A percentile compares a stretch with the other conserved stretches of the same genome.
These are phyloP conservation scores for Monosporascus cannonballus DNA, from an alignment of 2,329 filamentous ascomycete genomes.

Conservation along the genomic window DNA sequence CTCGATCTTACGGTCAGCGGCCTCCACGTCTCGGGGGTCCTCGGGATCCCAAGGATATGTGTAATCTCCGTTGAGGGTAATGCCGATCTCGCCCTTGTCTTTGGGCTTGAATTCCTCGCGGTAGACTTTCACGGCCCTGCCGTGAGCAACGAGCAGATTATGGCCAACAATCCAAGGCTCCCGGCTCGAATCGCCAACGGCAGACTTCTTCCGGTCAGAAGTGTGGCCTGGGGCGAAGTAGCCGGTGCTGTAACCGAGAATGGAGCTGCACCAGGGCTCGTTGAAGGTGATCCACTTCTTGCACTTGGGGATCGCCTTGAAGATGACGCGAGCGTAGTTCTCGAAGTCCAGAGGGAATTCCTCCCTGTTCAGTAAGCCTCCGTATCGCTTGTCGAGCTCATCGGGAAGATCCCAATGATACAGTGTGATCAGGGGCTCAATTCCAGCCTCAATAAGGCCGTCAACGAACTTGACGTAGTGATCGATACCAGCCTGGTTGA, in stretches of 20 bases:
- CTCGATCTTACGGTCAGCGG: conserved; percentile 74
- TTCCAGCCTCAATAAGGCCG: conserved; percentile 68
- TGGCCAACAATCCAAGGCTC: conserved; percentile 83
- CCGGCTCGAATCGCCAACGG: conserved; percentile 64
- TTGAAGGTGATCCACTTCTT: conserved; percentile 91
- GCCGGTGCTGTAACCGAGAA: conserved; percentile 73
- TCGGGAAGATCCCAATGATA: conserved; percentile 88
- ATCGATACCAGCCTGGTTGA: conserved; percentile 72
- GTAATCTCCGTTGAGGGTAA: conserved; percentile 82
- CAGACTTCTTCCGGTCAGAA: conserved; percentile 65
- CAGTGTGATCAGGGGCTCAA: conserved; percentile 75
- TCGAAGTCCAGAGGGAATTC: conserved; percentile 81
- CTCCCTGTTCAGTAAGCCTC: conserved; percentile 70
- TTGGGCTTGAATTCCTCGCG: conserved; percentile 74
- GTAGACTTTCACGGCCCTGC: conserved; percentile 73
- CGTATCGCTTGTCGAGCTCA: conserved; percentile 72
- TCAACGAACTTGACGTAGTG: conserved; percentile 77
- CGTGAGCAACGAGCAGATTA: conserved; percentile 74
- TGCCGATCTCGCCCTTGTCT: conserved; percentile 73
- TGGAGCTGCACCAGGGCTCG: conserved; percentile 80
- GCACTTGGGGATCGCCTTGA: conserved; percentile 67
- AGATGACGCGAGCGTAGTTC: conserved; percentile 70
- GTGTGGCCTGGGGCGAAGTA: conserved; percentile 77
- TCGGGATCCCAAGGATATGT: conserved; percentile 76
- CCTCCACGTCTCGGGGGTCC: conserved; percentile 69